phyloP scores from a whole-genome alignment of 1,284 basidiomycete genomes.

The Cystobasidium pallidum region DNA sequence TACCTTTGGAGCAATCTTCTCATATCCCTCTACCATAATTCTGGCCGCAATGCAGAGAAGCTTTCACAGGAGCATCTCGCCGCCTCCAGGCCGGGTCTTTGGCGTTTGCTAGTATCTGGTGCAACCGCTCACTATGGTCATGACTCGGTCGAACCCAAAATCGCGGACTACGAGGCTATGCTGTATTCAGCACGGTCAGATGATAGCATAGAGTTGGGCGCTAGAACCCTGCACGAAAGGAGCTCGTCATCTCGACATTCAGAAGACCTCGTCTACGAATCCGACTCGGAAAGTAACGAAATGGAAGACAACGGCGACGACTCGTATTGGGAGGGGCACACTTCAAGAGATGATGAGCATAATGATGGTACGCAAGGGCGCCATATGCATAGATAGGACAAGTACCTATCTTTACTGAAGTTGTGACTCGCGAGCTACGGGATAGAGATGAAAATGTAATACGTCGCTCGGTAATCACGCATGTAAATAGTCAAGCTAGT shows the following conservation, averaged over 20 bases:
- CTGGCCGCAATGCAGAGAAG: slow-evolving; percentile 29
- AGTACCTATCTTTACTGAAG: too few species aligned
- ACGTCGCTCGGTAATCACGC: too few species aligned
- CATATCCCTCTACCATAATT: slow-evolving; percentile 62
- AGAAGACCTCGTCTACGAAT: slow-evolving; percentile 4
- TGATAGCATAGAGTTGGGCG: slow-evolving; percentile 27
- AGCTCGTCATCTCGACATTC: neutral
- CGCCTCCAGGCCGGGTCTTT: neutral
- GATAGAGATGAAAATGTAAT: too few species aligned
- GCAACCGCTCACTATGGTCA: slow-evolving; percentile 14
- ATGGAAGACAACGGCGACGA: slow-evolving; percentile 18
- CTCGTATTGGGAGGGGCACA: slow-evolving; percentile 8
- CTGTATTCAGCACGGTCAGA: neutral
- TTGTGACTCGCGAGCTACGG: too few species aligned
- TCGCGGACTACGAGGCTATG: slow-evolving; percentile 3
- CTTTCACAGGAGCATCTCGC: neutral
- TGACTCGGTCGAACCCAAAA: slow-evolving; percentile 5
- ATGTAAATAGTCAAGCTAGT: too few species aligned
- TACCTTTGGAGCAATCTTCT: slow-evolving; percentile 71
- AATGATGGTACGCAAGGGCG: neutral
- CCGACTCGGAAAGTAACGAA: neutral
- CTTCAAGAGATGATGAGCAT: neutral
- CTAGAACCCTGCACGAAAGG: neutral
- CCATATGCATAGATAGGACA: neutral
- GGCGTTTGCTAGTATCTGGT: slow-evolving; percentile 8